Evolutionary conservation across 164 flowering plant species (phyloP).

Genomic region (Taxillus chinensis): DNA sequence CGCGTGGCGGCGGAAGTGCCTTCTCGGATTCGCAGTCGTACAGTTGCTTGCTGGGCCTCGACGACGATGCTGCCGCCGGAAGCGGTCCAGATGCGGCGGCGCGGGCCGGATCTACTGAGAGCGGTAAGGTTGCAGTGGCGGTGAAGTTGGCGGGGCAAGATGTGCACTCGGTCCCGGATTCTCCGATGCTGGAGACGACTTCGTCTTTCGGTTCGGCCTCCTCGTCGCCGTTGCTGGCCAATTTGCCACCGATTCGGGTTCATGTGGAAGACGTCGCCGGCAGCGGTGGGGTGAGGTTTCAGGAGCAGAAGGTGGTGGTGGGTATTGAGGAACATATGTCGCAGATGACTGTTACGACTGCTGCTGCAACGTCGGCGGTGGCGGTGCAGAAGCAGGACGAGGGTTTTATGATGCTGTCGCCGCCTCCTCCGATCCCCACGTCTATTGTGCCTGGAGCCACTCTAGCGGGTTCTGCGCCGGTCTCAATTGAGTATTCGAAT

Average conservation of each 20-base stretch:
- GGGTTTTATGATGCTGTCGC: constrained; percentile 25
- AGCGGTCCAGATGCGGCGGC: constrained; percentile 10
- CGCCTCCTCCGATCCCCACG: constrained; percentile 32
- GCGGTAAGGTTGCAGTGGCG: constrained; percentile 18
- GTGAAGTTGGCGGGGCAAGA: constrained; percentile 19
- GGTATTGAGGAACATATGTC: constrained; percentile 70
- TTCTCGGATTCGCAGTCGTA: constrained; percentile 37
- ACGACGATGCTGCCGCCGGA: constrained; percentile 15
- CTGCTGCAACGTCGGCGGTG: constrained; percentile 1
- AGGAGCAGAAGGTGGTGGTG: constrained; percentile 32
- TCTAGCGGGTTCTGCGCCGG: constrained; percentile 8
- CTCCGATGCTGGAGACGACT: constrained; percentile 70
- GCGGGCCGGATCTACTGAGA: constrained; percentile 6
- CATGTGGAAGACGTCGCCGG: constrained; percentile 38
- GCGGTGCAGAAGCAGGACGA: constrained; percentile 32
- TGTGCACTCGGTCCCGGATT: constrained; percentile 62
- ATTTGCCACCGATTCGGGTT: constrained; percentile 66
- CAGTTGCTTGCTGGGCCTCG: constrained; percentile 42
- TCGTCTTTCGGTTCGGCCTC: constrained; percentile 75
- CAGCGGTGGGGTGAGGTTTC: constrained; percentile 4
- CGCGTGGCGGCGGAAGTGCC: constrained; percentile 9
- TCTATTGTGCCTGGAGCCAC: constrained; percentile 10
- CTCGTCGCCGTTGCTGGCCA: constrained; percentile 57
- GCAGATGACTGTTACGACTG: constrained; percentile 33
- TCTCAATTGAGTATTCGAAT: constrained; percentile 29